These are phyloP conservation scores for Brettanomyces sp. DNA, from an alignment of 805 yeast genomes.

Conservation along the genomic window DNA sequence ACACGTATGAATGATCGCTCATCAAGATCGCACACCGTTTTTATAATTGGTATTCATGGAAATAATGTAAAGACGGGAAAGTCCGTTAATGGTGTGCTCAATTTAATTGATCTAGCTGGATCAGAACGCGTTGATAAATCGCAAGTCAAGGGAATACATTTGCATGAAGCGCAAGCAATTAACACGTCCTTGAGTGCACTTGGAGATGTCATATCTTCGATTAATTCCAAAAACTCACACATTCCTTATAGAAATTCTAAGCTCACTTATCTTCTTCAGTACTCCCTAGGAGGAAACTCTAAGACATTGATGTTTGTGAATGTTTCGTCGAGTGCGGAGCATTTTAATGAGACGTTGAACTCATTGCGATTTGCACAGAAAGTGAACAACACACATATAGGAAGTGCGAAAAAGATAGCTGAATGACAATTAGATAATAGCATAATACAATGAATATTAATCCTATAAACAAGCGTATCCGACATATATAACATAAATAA, in stretches of 20 bases:
- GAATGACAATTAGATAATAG: background rate
- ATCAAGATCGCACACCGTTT: slow-evolving; percentile 86
- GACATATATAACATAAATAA: no score
- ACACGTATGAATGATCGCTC: slow-evolving; percentile 78
- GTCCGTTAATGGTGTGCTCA: slow-evolving; percentile 48
- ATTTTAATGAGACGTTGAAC: slow-evolving; percentile 70
- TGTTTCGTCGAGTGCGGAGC: slow-evolving; percentile 55
- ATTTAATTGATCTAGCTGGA: slow-evolving; percentile 88
- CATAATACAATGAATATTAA: no score
- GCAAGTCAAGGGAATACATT: slow-evolving; percentile 68
- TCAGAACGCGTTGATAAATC: slow-evolving; percentile 76
- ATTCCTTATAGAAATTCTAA: slow-evolving; percentile 65
- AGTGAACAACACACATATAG: slow-evolving; percentile 44
- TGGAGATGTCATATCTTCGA: slow-evolving; percentile 71
- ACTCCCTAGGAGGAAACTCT: slow-evolving; percentile 76
- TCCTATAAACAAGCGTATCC: no score
- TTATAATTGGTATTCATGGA: slow-evolving; percentile 55
- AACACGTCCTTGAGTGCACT: slow-evolving; percentile 80
- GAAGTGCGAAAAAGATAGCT: background rate
- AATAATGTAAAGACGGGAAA: slow-evolving; percentile 39
- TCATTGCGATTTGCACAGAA: slow-evolving; percentile 85
- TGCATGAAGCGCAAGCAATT: slow-evolving; percentile 81
- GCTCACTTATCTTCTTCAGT: slow-evolving; percentile 74
- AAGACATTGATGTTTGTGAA: slow-evolving; percentile 93
- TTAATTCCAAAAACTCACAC: slow-evolving; percentile 30